Evolutionary conservation across 2,329 filamentous ascomycete species (phyloP).

Genomic region (Colletotrichum plurivorum): DNA sequence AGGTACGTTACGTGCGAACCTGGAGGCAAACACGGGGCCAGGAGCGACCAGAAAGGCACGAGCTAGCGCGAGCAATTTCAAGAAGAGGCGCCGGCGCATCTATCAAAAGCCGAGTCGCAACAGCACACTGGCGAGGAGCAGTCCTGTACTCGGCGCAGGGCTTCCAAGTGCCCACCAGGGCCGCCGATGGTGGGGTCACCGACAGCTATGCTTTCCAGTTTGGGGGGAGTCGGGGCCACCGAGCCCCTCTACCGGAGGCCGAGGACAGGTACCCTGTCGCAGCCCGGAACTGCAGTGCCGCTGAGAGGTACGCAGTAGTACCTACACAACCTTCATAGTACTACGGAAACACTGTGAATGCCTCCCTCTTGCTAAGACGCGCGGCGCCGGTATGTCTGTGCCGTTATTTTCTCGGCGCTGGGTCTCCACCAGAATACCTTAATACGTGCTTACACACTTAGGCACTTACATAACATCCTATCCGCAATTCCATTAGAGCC

Average conservation of each 20-base stretch:
- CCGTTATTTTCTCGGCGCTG: too few species aligned
- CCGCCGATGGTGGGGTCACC: constrained; percentile 9
- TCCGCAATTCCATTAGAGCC: too few species aligned
- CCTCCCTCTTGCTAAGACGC: neutral
- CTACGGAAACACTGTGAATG: neutral
- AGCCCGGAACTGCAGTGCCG: neutral
- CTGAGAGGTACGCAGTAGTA: neutral
- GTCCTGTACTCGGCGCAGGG: constrained; percentile 24
- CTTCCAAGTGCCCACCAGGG: constrained; percentile 3
- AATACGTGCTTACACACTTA: too few species aligned
- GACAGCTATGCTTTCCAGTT: neutral
- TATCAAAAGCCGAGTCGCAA: constrained; percentile 24
- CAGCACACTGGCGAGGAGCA: constrained; percentile 29
- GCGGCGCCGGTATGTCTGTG: too few species aligned
- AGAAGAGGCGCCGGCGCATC: neutral
- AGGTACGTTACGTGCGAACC: too few species aligned
- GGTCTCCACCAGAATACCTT: too few species aligned
- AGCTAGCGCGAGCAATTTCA: too few species aligned
- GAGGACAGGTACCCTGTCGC: constrained; percentile 8
- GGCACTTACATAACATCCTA: too few species aligned
- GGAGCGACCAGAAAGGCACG: too few species aligned
- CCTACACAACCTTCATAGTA: too few species aligned
- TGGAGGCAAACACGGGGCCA: too few species aligned
- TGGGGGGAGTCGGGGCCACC: neutral
- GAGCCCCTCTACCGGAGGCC: constrained; percentile 16